A percentile compares a stretch with the other conserved stretches of the same genome.
Evolutionary conservation across 2,329 filamentous ascomycete species (phyloP).

Genomic region (Lasiodiplodia gonubiensis): DNA sequence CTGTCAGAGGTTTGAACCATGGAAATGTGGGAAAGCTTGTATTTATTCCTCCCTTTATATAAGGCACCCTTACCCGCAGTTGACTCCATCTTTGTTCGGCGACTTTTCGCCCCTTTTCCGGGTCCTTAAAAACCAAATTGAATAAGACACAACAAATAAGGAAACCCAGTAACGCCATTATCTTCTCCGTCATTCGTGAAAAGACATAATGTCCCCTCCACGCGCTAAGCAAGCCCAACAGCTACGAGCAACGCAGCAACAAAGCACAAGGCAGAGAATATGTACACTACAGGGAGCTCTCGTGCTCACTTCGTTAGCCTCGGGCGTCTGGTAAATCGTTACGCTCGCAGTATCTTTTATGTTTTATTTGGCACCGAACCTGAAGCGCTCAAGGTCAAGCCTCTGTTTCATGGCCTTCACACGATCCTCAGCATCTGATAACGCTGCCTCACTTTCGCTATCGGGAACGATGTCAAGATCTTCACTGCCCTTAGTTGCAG

Average conservation of each 20-base stretch:
- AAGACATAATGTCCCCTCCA: background rate
- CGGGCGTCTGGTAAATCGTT: background rate
- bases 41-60: background rate
- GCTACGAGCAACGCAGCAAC: background rate
- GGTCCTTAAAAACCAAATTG: background rate
- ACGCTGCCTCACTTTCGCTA: slow-evolving; percentile 44
- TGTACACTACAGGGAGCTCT: background rate
- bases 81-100: background rate
- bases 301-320: background rate
- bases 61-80: background rate
- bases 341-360: background rate
- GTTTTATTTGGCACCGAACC: slow-evolving; percentile 10
- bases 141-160: background rate
- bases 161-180: slow-evolving; percentile 3
- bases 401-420: background rate
- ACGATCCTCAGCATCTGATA: slow-evolving; percentile 15
- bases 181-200: slow-evolving; percentile 4
- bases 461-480: slow-evolving; percentile 52
- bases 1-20: background rate
- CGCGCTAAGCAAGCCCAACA: background rate
- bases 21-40: background rate
- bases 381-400: slow-evolving; percentile 19
- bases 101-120: background rate
- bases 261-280: background rate
- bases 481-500: slow-evolving; percentile 49